Evolutionary conservation across 805 yeast species (phyloP), one percentile per base, ranked within the genome.

Genomic region (Pichia cabralensis): DNA sequence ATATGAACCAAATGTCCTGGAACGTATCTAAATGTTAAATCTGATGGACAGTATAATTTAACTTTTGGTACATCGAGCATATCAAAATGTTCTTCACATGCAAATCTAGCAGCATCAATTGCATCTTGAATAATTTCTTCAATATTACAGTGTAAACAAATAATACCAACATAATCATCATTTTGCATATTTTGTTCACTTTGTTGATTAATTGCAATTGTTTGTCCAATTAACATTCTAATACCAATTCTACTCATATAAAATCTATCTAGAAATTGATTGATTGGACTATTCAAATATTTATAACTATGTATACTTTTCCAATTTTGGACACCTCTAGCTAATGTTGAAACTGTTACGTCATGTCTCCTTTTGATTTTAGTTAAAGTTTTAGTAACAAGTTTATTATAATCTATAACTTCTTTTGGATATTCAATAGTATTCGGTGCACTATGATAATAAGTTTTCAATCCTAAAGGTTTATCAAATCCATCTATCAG

Each of bases 181-280:
- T 55, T 53, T 14, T 65, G 71, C 70, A 59, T 76, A 35, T 48
- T 49, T 14, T 49, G 48, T 19, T 40, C 42, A 17, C 50, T 43
- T 28, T 52, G 58, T 26, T 48, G 48, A 27, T 53, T 50, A 33
- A 85, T 67, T 1, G 95, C 89, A 44, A 85, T 79, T 49, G 85
- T 94, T 60, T 85, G 96, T n/a, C 95, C 96, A 49, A 85, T 82
- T 26, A 85, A 68, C 94, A 86, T 86, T 44, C 96, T 69, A 41
- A 86, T 86, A 2, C 96, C 96, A 42, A 86, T 86, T 39, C 95
- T 68, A 34, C 85, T 77, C 86, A 85, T 77, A 62, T 86, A 85
- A 53, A 85, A 85, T 22, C 92, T 58, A 59, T 86, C 96, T 42
- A 85, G 62, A 50, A 86, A 85, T 12, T 75, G 68, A 57, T 86